These are phyloP conservation scores for Thalassia testudinum DNA, from an alignment of 116 monocot genomes.

Conservation along the genomic window DNA sequence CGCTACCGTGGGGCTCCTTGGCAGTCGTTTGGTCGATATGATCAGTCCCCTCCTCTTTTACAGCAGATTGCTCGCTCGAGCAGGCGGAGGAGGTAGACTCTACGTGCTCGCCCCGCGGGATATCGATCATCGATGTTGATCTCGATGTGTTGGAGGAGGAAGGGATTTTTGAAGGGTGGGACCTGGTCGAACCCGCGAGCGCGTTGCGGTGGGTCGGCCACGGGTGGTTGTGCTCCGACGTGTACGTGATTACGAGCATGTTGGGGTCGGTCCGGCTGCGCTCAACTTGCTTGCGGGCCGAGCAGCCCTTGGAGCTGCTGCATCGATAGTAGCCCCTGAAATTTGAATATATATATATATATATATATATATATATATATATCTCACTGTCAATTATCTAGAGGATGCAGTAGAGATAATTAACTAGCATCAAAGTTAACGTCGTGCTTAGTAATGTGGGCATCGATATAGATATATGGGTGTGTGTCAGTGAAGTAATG, in stretches of 20 bases:
- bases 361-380: too few relatives aligned
- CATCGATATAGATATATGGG: too few relatives aligned
- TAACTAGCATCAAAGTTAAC: too few relatives aligned
- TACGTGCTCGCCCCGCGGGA: background rate
- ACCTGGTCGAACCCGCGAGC: conserved; percentile 63
- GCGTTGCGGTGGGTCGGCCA: conserved; percentile 83
- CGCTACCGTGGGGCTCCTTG: background rate
- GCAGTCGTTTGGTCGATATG: background rate
- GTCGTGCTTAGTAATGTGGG: too few relatives aligned
- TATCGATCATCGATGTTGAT: background rate
- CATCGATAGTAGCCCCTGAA: conserved; percentile 90
- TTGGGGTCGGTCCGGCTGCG: conserved; percentile 75
- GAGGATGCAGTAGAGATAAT: too few relatives aligned
- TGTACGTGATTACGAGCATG: conserved; percentile 92
- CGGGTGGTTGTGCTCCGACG: conserved; percentile 92
- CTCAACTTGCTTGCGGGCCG: conserved; percentile 88
- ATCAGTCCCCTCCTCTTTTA: conserved; percentile 14
- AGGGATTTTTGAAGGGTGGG: conserved; percentile 15
- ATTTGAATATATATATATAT: too few relatives aligned
- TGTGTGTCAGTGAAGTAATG: too few relatives aligned
- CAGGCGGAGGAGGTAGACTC: background rate
- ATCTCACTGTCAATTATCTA: too few relatives aligned
- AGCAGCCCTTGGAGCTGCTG: conserved; percentile 90
- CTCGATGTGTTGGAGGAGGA: background rate
- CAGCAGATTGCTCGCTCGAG: too few relatives aligned